Evolutionary conservation across 1,284 basidiomycete species (phyloP), one percentile per base, ranked within the genome.

Genomic region (Inonotus hispidus): DNA sequence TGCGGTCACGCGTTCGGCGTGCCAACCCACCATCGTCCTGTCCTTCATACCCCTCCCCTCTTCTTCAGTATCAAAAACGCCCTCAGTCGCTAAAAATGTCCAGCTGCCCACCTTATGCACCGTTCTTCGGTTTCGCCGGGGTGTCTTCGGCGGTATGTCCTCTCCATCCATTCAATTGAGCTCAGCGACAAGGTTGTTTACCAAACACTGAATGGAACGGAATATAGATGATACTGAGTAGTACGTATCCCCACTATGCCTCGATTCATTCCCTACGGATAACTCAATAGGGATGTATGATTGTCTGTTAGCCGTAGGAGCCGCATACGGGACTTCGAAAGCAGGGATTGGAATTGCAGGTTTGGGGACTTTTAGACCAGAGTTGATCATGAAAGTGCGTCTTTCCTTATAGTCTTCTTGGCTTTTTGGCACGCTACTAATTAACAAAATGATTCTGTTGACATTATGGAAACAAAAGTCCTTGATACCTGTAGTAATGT

Each of bases 321-420:
- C 96, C 64, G 95, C 96, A 19, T 95, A 93, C 75, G 97, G 97
- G 47, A 99, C 97, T 0, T 87, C 95, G 54, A 99, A 99, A 76
- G 85, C 96, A 53, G 97, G 97, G 53, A 98, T 99, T 69, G 97
- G 96, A 58, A 99, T 99, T 72, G 90, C 96, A 63, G 97, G 96
- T 55, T 78, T 99, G 66, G 96, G 95, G 67, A 88, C 90, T 62
- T 95, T 98, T 75, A 92, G 83, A 71, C 96, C 96, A 62, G 95
- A 99, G 69, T 82, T 98, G 65, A 92, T 99, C 73, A 99, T 99
- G 96, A 99, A 93, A 84, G 93, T 89, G 68, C 69, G 83, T 70
- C 29, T 29, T 29, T 14, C 3, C 25, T 52, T 52, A 7, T n/a
- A n/a, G n/a, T n/a, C n/a, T n/a, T n/a, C n/a, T n/a, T n/a, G n/a